phyloP scores from a whole-genome alignment of 169 alveolate species.

The Cryptosporidium baileyi region DNA sequence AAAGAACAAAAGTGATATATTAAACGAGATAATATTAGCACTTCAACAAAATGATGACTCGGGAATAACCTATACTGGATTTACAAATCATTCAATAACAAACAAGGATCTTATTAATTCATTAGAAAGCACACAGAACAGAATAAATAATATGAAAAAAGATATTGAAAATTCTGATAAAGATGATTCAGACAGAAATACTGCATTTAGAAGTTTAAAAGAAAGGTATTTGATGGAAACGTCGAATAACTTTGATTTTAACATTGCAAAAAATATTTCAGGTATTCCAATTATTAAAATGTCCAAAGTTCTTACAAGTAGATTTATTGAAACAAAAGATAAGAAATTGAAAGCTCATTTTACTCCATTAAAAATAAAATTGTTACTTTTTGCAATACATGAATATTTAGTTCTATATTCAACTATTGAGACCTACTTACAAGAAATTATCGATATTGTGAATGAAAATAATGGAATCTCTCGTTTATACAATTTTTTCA shows the following conservation, averaged over 20 bases:
- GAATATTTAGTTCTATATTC: conserved; percentile 15
- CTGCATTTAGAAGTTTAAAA: no score
- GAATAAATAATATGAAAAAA: background rate
- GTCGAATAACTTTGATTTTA: background rate
- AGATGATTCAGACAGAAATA: no score
- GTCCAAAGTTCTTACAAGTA: background rate
- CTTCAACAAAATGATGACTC: background rate
- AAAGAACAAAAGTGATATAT: background rate
- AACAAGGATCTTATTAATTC: conserved; percentile 5
- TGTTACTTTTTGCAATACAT: background rate
- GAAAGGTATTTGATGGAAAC: no score
- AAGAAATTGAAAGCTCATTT: background rate
- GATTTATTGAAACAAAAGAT: background rate
- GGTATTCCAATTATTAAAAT: background rate
- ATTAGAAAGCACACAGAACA: background rate
- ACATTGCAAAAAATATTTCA: background rate
- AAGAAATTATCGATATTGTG: background rate
- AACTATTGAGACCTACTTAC: background rate
- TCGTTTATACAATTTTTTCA: no score
- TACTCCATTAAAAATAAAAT: background rate
- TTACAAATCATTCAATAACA: background rate
- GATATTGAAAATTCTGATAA: background rate
- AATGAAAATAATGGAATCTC: no score
- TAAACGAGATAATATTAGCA: conserved; percentile 5
- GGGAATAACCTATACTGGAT: background rate